Conservation (phyloP, 495 filamentous ascomycete species). For the Pseudomonodictys pantanalensis region DNA sequence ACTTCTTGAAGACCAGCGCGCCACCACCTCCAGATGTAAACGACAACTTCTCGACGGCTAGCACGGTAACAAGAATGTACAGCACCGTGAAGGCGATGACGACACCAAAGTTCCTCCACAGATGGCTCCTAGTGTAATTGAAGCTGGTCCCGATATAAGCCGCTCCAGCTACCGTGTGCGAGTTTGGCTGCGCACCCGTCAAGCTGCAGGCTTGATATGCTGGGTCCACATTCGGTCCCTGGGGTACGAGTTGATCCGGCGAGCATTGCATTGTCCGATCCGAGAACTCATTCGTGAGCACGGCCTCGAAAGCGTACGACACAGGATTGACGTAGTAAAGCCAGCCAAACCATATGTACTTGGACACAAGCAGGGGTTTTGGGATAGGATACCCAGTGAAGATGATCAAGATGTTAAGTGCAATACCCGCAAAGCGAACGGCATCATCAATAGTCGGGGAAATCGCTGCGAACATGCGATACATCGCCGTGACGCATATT, state of each 20-base stretch:
- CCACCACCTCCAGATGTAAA: conserved; percentile 42
- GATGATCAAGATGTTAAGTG: conserved; percentile 60
- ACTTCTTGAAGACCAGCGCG: conserved; percentile 67
- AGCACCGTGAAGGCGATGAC: conserved; percentile 52
- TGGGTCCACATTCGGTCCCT: conserved; percentile 49
- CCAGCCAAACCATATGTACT: conserved; percentile 60
- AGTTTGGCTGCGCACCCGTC: conserved; percentile 50
- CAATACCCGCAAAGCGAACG: conserved; percentile 66
- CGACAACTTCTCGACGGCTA: conserved; percentile 38
- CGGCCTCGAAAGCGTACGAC: conserved; percentile 56
- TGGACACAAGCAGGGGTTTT: conserved; percentile 41
- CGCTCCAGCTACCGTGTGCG: conserved; percentile 51
- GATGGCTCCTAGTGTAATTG: conserved; percentile 54
- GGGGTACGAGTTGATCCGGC: conserved; percentile 44
- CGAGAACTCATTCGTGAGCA: conserved; percentile 56
- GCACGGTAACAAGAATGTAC: conserved; percentile 39
- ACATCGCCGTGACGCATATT: conserved; percentile 65
- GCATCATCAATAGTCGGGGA: conserved; percentile 72
- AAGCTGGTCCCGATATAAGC: conserved; percentile 54
- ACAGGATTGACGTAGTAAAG: conserved; percentile 56
- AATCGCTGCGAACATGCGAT: conserved; percentile 73
- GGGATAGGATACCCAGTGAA: conserved; percentile 56
- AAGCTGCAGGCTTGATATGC: conserved; percentile 63
- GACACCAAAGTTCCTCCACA: conserved; percentile 64
- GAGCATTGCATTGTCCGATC: conserved; percentile 57